These are phyloP conservation scores for Syncephalis plumigaleata DNA, from an alignment of 371 early-diverging fungal genomes.

Conservation along the genomic window DNA sequence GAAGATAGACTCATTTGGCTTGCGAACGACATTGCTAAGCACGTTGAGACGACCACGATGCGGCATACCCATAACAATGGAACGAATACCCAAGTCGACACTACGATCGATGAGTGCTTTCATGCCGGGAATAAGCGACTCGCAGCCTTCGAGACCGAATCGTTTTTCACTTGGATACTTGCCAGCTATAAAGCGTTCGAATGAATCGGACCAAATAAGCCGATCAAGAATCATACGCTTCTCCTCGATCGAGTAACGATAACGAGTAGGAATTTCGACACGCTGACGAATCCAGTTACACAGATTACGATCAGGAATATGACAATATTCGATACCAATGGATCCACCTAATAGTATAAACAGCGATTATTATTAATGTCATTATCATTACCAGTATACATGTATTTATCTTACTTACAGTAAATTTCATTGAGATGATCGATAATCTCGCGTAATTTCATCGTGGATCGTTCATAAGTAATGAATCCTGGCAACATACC, in stretches of 20 bases:
- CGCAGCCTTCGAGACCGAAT: conserved; percentile 95
- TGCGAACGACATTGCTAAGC: conserved; percentile 93
- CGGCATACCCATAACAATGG: conserved; percentile 94
- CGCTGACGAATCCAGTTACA: conserved; percentile 93
- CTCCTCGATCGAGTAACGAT: conserved; percentile 67
- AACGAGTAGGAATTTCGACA: conserved; percentile 78
- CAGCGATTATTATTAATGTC: too few species aligned
- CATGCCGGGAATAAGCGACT: conserved; percentile 93
- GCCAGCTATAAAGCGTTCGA: conserved; percentile 87
- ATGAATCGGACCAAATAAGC: conserved; percentile 90
- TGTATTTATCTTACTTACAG: too few species aligned
- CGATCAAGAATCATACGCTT: conserved; percentile 86
- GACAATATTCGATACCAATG: conserved; percentile 93
- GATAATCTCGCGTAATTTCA: conserved; percentile 84
- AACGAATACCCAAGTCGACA: conserved; percentile 83
- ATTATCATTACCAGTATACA: too few species aligned
- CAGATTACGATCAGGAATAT: conserved; percentile 86
- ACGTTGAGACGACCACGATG: conserved; percentile 97
- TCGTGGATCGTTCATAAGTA: conserved; percentile 26
- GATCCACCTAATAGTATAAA: conserved; percentile 51
- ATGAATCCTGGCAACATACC: conserved; percentile 87
- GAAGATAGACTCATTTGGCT: conserved; percentile 94
- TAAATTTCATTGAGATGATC: conserved; percentile 67
- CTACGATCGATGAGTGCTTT: conserved; percentile 90
- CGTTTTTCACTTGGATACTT: conserved; percentile 95